Base-by-base conservation (phyloP, 2,329 filamentous ascomycete species). In the Fusarium abutilonis region DNA sequence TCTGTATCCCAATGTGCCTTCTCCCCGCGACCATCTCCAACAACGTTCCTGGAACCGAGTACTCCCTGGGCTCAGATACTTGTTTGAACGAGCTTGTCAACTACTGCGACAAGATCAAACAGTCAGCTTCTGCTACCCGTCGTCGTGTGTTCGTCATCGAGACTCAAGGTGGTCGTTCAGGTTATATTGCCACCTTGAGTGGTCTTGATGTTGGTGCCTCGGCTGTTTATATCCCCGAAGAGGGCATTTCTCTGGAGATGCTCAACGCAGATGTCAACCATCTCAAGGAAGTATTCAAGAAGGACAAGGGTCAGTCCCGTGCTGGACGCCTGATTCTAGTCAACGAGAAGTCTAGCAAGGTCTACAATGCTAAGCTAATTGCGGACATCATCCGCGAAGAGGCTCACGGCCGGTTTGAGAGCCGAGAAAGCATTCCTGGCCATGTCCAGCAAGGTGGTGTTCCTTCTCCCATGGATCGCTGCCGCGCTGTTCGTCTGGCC, bases 11-110 rank as follows among this genome's bases (percentile, higher is more conserved):
- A 17, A 92, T 98, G 83, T 86, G 90, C 49, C 84, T 97, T 38
- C 83, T 99, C 23, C 95, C 95, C 0, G 95, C 95, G n/a, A 99
- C 95, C 9, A 94, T 99, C 69, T 97, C 92, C 66, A 99, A 99
- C 83, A 99, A 99, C 75, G 95, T 99, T 5, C 95, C 95, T 0
- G 95, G 95, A 35, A 97, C 94, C 0, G 95, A 99, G 77, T 98
- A 97, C 80, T 97, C 93, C 2, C 86, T 99, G 41, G 95, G 95
- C 39, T 97, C 93, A 29, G 95, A 99, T 72, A 99, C 95, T 2
- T 98, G 95, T 73, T 81, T 99, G 62, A 99, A 99, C 79, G 93
- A 96, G 52, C 83, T 99, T 35, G 92, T 97, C 63, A 86, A 89
- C 68, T 99, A 97, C 79, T 97, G 94, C 75, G 95, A 99, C 81